A percentile compares a stretch with the other conserved stretches of the same genome.
These are phyloP conservation scores for Dothistroma pini DNA, from an alignment of 2,329 filamentous ascomycete genomes.

Conservation along the genomic window DNA sequence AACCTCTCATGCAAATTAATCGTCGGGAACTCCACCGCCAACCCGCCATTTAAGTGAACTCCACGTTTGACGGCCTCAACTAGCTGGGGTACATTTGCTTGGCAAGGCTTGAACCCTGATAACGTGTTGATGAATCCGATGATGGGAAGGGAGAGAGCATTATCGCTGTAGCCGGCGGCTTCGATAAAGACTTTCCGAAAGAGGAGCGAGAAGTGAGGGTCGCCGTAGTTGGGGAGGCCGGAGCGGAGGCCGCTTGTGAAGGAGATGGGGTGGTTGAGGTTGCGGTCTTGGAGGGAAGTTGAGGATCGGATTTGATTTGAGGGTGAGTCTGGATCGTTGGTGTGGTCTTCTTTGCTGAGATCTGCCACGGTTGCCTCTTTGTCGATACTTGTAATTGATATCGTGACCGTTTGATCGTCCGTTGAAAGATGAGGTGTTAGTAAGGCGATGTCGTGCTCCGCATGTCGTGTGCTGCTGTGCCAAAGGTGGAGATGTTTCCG, in stretches of 20 bases:
- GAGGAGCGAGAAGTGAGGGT: conserved; percentile 71
- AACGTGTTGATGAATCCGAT: conserved; percentile 73
- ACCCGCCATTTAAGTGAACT: conserved; percentile 61
- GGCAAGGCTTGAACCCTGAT: conserved; percentile 70
- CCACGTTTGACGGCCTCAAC: conserved; percentile 68
- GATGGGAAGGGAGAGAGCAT: conserved; percentile 65
- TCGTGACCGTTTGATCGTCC: not conserved
- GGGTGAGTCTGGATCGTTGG: not conserved
- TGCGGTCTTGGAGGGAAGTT: conserved; percentile 47
- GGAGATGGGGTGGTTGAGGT: conserved; percentile 54
- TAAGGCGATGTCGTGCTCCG: not conserved
- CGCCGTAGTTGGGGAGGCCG: conserved; percentile 65
- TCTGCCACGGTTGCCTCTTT: not conserved
- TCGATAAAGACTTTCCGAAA: conserved; percentile 75
- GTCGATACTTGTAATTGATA: not conserved
- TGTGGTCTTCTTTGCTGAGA: not conserved
- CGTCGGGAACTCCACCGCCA: conserved; percentile 70
- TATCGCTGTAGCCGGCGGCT: conserved; percentile 68
- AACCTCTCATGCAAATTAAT: conserved; percentile 70
- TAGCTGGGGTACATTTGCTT: conserved; percentile 67
- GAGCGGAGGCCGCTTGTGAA: conserved; percentile 55
- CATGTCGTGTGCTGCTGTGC: not conserved
- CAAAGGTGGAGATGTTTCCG: conserved; percentile 2
- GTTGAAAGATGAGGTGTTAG: not conserved
- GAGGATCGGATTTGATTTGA: not conserved